These are phyloP conservation scores for Phytopythium helicoides DNA, from an alignment of 352 stramenopile genomes.

Conservation along the genomic window DNA sequence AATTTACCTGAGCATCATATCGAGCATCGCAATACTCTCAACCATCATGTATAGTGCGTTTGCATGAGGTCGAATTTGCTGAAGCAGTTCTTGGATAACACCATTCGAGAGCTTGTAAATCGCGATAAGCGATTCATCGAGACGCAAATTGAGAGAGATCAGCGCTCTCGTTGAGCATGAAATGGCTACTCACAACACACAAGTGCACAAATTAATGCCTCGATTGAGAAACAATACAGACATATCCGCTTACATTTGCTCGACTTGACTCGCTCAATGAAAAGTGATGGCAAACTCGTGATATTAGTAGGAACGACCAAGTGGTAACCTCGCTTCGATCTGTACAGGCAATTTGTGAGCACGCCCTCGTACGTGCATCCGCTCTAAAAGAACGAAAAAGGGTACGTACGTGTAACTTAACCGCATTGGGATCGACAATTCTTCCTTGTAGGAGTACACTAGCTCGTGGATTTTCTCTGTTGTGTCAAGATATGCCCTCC, in stretches of 20 bases:
- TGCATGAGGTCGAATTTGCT: slow-evolving; percentile 73
- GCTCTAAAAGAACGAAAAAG: too few relatives aligned
- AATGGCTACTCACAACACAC: slow-evolving; percentile 37
- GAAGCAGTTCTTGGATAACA: slow-evolving; percentile 79
- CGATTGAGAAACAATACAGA: background rate
- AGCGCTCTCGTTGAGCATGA: slow-evolving; percentile 88
- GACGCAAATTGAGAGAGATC: slow-evolving; percentile 78
- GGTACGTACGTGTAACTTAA: slow-evolving; percentile 74
- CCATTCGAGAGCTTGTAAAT: slow-evolving; percentile 89
- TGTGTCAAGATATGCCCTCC: slow-evolving; percentile 76
- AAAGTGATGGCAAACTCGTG: slow-evolving; percentile 46
- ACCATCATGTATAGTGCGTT: slow-evolving; percentile 82
- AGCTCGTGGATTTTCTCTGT: slow-evolving; percentile 84
- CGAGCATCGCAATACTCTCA: slow-evolving; percentile 88
- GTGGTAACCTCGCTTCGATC: slow-evolving; percentile 69
- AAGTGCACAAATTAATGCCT: background rate
- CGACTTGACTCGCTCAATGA: slow-evolving; percentile 65
- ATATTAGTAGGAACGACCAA: slow-evolving; percentile 54
- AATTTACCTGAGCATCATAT: slow-evolving; percentile 87
- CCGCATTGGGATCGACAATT: slow-evolving; percentile 55
- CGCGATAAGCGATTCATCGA: slow-evolving; percentile 78
- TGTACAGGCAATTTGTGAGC: slow-evolving; percentile 9
- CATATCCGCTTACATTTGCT: slow-evolving; percentile 47
- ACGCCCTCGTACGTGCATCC: too few relatives aligned
- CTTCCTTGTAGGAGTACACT: slow-evolving; percentile 73